Evolutionary conservation across 108 stramenopile genomes (phyloP), one percentile per base, ranked within the genome.

Genomic region (Thalassiosira profunda): DNA sequence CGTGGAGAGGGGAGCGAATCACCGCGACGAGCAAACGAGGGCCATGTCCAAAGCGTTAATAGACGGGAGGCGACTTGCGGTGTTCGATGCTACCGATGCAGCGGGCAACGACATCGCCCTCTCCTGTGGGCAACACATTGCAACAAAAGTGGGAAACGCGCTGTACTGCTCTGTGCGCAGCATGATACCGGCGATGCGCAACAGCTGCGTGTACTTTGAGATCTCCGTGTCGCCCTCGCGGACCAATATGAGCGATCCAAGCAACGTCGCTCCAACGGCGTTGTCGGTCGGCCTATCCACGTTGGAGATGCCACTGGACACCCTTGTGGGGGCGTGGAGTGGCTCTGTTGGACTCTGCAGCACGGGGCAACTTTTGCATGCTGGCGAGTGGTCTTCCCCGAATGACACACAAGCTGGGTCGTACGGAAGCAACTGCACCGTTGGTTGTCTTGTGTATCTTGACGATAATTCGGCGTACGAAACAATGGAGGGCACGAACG

Each of bases 171-270:
- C 77, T 23, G 83, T 85, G 5, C 74, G 96, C 14, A 84, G 90
- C 31, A 96, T 95, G 94, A 91, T 97, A 17, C 96, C 97, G 20
- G 83, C 96, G 3, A 89, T 97, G 44, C 76, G 96, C 18, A 97
- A 98, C 67, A 88, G 93, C 59, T 96, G 90, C 72, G 97, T 95
- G 3, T 96, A 96, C 64, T 97, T 96, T 82, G 95, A 97, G 77
- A 93, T 96, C 79, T 91, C 92, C 2, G 92, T 94, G 2, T 62
- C 63, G 20, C 86, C 88, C 12, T 79, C 81, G 25, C 69, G 67
- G 35, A 70, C 74, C 11, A 59, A 60, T 29, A 17, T 28, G 5
- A 8, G 23, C 56, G 49, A 33, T 9, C 52, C 66, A 47, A 43
- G 46, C 35, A n/a, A n/a, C n/a, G 40, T 76, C 11, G 74, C 47